phyloP scores from a whole-genome alignment of 2,329 filamentous ascomycete species.

The Esteya vermicola region DNA sequence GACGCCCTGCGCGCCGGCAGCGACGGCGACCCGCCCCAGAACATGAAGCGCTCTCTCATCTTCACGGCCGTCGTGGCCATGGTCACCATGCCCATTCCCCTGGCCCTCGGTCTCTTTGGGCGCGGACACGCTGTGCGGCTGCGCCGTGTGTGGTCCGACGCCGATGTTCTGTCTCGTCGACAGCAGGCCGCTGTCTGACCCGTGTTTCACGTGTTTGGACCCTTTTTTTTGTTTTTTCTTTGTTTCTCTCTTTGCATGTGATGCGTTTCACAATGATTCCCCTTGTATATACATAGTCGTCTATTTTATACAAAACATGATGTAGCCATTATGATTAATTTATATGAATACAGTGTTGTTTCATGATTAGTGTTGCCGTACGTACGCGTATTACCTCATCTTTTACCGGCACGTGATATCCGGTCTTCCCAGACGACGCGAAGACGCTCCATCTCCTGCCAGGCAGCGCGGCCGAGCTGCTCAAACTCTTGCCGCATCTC shows the following conservation, averaged over 20 bases:
- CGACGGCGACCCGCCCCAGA: slow-evolving; percentile 42
- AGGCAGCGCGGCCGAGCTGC: slow-evolving; percentile 43
- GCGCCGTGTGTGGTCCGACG: slow-evolving; percentile 33
- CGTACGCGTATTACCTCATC: too few relatives aligned
- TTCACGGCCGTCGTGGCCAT: slow-evolving; percentile 64
- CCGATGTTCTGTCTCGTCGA: neutral
- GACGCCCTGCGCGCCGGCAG: slow-evolving; percentile 51
- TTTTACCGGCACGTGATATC: neutral
- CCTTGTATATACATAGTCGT: too few relatives aligned
- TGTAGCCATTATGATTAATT: too few relatives aligned
- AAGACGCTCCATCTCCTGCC: slow-evolving; percentile 60
- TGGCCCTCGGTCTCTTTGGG: slow-evolving; percentile 60
- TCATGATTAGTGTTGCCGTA: neutral
- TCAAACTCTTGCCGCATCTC: slow-evolving; percentile 50
- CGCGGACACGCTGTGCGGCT: slow-evolving; percentile 33
- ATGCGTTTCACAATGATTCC: too few relatives aligned
- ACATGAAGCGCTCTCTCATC: slow-evolving; percentile 63
- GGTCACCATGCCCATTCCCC: slow-evolving; percentile 49
- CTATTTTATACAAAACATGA: too few relatives aligned
- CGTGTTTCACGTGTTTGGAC: neutral
- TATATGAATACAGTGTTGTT: too few relatives aligned
- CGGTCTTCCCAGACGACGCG: slow-evolving; percentile 48
- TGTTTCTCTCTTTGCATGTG: too few relatives aligned
- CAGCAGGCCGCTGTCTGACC: neutral
- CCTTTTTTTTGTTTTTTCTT: neutral